A percentile compares a stretch with the other conserved stretches of the same genome.
These are phyloP conservation scores for Nannizziopsis barbatae DNA, from an alignment of 2,329 filamentous ascomycete genomes.

Conservation along the genomic window DNA sequence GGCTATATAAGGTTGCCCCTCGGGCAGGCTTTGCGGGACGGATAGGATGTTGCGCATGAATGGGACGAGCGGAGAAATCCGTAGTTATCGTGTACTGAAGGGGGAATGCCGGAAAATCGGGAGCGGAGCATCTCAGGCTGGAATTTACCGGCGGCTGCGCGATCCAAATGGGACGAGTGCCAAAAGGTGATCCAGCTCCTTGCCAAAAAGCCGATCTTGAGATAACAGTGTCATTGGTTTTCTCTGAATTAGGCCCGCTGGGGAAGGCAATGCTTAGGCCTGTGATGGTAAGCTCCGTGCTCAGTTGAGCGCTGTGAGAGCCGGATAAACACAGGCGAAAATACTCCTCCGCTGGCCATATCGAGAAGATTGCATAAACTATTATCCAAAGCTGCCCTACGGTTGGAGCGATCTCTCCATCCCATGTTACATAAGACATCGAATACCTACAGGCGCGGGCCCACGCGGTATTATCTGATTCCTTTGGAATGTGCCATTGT, in stretches of 20 bases:
- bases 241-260: constrained; percentile 25
- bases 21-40: constrained; percentile 60
- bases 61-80: constrained; percentile 36
- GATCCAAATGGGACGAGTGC: constrained; percentile 52
- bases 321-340: constrained; percentile 28
- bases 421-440: constrained; percentile 28
- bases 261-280: constrained; percentile 37
- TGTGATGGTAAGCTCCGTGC: constrained; percentile 24
- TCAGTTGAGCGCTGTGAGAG: constrained; percentile 20
- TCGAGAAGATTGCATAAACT: constrained; percentile 30
- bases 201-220: constrained; percentile 55
- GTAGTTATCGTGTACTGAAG: constrained; percentile 38
- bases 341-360: constrained; percentile 24
- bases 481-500: constrained; percentile 17
- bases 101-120: constrained; percentile 25
- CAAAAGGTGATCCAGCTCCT: constrained; percentile 56
- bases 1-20: constrained; percentile 61
- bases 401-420: constrained; percentile 21
- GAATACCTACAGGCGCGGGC: constrained; percentile 26
- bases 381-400: constrained; percentile 33
- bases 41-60: constrained; percentile 57
- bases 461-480: constrained; percentile 32
- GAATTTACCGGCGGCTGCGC: constrained; percentile 32
- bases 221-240: constrained; percentile 37
- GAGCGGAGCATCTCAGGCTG: constrained; percentile 19